Percentiles rank a stretch among this genome's conserved stretches.
phyloP scores from a whole-genome alignment of 2,329 filamentous ascomycete genomes.

The Fusarium sp. region DNA sequence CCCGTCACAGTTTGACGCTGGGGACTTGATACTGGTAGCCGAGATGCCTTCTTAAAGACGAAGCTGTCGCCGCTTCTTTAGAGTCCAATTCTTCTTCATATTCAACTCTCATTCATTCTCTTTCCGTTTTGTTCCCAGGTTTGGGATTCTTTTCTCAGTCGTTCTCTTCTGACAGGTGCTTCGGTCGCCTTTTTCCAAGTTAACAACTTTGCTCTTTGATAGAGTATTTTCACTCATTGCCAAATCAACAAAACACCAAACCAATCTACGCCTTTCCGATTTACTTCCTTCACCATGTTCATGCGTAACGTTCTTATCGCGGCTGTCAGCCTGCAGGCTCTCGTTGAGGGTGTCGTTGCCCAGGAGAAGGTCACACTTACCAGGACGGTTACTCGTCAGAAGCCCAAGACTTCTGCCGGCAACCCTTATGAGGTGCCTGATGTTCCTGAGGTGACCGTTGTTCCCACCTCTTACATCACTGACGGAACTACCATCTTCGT shows the following conservation, averaged over 20 bases:
- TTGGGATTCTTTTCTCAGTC: conserved; percentile 41
- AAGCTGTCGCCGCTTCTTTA: conserved; percentile 21
- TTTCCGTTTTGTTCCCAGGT: conserved; percentile 37
- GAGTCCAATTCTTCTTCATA: conserved; percentile 22
- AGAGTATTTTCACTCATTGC: conserved; percentile 40
- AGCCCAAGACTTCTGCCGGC: conserved; percentile 14
- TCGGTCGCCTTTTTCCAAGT: conserved; percentile 39
- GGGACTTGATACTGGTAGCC: conserved; percentile 2
- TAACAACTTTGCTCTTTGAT: conserved; percentile 41
- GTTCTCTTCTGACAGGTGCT: conserved; percentile 42
- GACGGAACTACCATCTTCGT: conserved; percentile 35
- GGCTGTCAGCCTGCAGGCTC: conserved; percentile 38
- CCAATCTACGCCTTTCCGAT: conserved; percentile 1
- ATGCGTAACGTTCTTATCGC: conserved; percentile 37
- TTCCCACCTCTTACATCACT: conserved; percentile 31
- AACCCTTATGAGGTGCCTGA: conserved; percentile 19
- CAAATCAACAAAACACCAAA: conserved; percentile 35
- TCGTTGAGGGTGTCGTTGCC: conserved; percentile 35
- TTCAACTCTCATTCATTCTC: conserved; percentile 32
- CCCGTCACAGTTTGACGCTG: conserved; percentile 26
- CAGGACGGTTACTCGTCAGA: conserved; percentile 23
- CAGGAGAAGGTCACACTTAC: conserved; percentile 31
- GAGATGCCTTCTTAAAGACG: conserved; percentile 30
- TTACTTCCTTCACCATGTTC: conserved; percentile 34
- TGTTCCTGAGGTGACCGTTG: conserved; percentile 21